Percentiles rank a stretch among this genome's conserved stretches.
These are phyloP conservation scores for Hypoxylon sp. DNA, from an alignment of 2,329 filamentous ascomycete species.

Conservation along the genomic window DNA sequence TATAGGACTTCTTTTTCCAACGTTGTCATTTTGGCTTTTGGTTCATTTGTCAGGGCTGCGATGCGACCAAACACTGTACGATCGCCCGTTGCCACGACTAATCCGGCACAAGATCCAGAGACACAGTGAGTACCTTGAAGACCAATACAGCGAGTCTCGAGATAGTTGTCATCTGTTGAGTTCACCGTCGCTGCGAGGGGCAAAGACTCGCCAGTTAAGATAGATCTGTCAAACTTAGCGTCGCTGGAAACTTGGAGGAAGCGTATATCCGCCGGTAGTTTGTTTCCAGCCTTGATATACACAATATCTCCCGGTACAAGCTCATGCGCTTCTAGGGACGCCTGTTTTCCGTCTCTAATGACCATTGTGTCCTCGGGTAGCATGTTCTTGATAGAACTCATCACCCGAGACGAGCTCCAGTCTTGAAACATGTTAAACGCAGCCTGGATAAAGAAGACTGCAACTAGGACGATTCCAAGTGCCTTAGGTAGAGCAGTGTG, in stretches of 20 bases:
- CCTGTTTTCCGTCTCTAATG: constrained; percentile 70
- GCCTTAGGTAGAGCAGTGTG: constrained; percentile 57
- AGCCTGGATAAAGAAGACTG: constrained; percentile 79
- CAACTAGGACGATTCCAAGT: constrained; percentile 79
- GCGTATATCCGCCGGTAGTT: constrained; percentile 80
- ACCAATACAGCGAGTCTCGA: constrained; percentile 82
- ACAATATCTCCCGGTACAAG: constrained; percentile 82
- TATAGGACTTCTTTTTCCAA: constrained; percentile 80
- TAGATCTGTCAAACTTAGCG: constrained; percentile 79
- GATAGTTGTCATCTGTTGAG: constrained; percentile 79
- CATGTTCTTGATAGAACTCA: constrained; percentile 86
- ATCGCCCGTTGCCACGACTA: constrained; percentile 81
- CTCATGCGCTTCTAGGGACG: constrained; percentile 67
- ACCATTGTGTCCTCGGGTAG: constrained; percentile 80
- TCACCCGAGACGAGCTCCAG: constrained; percentile 82
- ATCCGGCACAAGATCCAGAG: constrained; percentile 74
- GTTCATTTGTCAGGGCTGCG: constrained; percentile 78
- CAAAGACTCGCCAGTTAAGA: constrained; percentile 75
- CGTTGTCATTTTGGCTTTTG: constrained; percentile 76
- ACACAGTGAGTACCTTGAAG: constrained; percentile 86
- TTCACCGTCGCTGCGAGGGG: constrained; percentile 75
- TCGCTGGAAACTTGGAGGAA: constrained; percentile 79
- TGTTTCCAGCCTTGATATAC: constrained; percentile 78
- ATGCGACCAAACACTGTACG: constrained; percentile 82
- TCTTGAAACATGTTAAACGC: constrained; percentile 80